A percentile compares a stretch with the other conserved stretches of the same genome.
These are phyloP conservation scores for Colletotrichum sp. DNA, from an alignment of 2,329 filamentous ascomycete genomes.

Conservation along the genomic window DNA sequence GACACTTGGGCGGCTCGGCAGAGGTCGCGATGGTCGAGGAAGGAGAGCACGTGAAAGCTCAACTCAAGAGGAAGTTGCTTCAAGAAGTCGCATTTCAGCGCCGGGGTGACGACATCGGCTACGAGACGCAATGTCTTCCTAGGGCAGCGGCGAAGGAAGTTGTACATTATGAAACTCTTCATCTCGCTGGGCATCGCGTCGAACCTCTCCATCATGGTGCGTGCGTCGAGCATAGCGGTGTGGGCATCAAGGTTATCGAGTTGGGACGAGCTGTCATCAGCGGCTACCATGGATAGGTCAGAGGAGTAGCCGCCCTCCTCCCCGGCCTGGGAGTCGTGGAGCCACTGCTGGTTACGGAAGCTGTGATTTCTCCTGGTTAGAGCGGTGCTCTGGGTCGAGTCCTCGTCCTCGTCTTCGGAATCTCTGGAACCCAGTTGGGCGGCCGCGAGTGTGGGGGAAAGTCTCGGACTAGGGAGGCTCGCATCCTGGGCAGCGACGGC, in stretches of 20 bases:
- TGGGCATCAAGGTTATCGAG: slow-evolving; percentile 31
- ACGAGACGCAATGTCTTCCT: slow-evolving; percentile 89
- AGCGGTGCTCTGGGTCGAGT: slow-evolving; percentile 25
- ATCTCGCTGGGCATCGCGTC: slow-evolving; percentile 90
- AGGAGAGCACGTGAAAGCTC: slow-evolving; percentile 84
- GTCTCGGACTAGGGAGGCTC: slow-evolving; percentile 90
- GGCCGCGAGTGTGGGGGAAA: slow-evolving; percentile 90
- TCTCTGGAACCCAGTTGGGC: slow-evolving; percentile 51
- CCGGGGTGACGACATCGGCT: slow-evolving; percentile 89
- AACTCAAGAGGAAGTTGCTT: slow-evolving; percentile 84
- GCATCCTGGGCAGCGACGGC: slow-evolving; percentile 82
- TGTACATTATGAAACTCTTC: slow-evolving; percentile 97
- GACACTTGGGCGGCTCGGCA: slow-evolving; percentile 93
- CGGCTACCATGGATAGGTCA: slow-evolving; percentile 6
- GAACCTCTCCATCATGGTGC: slow-evolving; percentile 85
- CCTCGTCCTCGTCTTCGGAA: slow-evolving; percentile 49
- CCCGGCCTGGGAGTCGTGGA: slow-evolving; percentile 47
- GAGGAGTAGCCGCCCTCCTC: slow-evolving; percentile 38
- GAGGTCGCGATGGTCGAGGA: slow-evolving; percentile 84
- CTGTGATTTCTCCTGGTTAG: slow-evolving; percentile 6
- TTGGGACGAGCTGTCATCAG: slow-evolving; percentile 28
- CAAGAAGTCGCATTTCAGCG: slow-evolving; percentile 93
- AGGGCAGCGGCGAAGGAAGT: slow-evolving; percentile 86
- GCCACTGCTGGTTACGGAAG: slow-evolving; percentile 30
- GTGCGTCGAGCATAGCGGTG: slow-evolving; percentile 75